Conservation (phyloP, 371 early-diverging fungal genomes). For the Sporodiniella umbellata region DNA sequence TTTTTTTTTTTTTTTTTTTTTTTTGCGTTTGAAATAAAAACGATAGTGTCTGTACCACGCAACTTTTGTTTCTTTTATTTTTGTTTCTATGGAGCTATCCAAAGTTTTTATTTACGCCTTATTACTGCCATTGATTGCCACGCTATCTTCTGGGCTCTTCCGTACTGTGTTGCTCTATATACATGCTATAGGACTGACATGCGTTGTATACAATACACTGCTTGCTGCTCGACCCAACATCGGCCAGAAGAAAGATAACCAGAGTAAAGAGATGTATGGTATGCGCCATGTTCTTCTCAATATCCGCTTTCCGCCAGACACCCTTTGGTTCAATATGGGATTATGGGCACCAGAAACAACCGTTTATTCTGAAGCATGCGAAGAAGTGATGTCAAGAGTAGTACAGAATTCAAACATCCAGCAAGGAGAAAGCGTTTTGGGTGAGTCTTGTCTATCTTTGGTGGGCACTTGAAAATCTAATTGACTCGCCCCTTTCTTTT, state of each 20-base stretch:
- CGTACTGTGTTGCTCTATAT: conserved; percentile 17
- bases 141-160: background rate
- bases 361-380: conserved; percentile 31
- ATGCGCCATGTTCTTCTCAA: conserved; percentile 33
- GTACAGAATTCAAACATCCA: conserved; percentile 11
- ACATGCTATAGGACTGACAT: conserved; percentile 28
- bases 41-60: conserved; percentile 1
- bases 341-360: conserved; percentile 24
- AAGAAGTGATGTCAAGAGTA: conserved; percentile 20
- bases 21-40: background rate
- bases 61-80: conserved; percentile 1
- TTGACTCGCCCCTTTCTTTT: too few relatives aligned
- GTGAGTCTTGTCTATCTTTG: conserved; percentile 12
- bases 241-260: background rate
- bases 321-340: conserved; percentile 51
- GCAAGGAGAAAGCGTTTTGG: conserved; percentile 18
- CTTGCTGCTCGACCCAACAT: background rate
- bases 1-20: background rate
- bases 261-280: conserved; percentile 28
- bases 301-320: conserved; percentile 29
- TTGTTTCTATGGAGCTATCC: background rate
- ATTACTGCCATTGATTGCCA: conserved; percentile 3
- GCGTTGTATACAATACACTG: conserved; percentile 1
- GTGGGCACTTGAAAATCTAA: background rate
- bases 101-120: background rate